Evolutionary conservation across 371 early-diverging fungal genomes (phyloP), one percentile per base, ranked within the genome.

Genomic region (Thermomucor indicae-seudaticae): DNA sequence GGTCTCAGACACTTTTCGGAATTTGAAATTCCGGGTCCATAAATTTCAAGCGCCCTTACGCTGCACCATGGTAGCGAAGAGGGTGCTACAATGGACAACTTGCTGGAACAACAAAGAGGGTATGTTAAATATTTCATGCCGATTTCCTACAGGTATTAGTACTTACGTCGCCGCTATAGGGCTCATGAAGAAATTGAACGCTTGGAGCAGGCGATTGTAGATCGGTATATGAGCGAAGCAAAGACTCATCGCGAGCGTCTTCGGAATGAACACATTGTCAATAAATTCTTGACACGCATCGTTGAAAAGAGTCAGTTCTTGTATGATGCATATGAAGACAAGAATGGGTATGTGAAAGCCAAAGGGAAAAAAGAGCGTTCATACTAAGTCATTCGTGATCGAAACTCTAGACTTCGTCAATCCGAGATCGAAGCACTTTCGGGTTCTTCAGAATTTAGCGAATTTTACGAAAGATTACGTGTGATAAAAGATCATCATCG

Each of bases 121-220:
- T 68, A 65, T 35, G 35, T 35, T 16, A 11, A 11, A 11, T 17
- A 5, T 30, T 23, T 28, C 12, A 19, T 27, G 22, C 41, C 16
- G 1, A 7, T 6, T 27, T n/a, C 7, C 16, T 19, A 1, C 12
- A 16, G 14, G n/a, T 22, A 2, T 30, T 24, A 31, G 14, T 38
- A 14, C 35, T 31, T 67, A 37, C 29, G 29, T 1, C 2, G 24
- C 24, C 11, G 3, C 37, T 30, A 68, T 43, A 78, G 81, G 48
- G 77, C 83, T 12, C 90, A 93, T 65, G 96, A 97, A 79, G 93
- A 92, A 58, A 76, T 91, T 41, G 98, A 97, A 65, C 88, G 92
- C 38, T 63, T 95, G 22, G 96, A 96, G 60, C 83, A 90, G 55
- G 92, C 91, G 8, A 81, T 87, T 25, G 95, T 94, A 7, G 81